Evolutionary conservation across 1,284 basidiomycete species (phyloP).

Genomic region (Mycena sp.): DNA sequence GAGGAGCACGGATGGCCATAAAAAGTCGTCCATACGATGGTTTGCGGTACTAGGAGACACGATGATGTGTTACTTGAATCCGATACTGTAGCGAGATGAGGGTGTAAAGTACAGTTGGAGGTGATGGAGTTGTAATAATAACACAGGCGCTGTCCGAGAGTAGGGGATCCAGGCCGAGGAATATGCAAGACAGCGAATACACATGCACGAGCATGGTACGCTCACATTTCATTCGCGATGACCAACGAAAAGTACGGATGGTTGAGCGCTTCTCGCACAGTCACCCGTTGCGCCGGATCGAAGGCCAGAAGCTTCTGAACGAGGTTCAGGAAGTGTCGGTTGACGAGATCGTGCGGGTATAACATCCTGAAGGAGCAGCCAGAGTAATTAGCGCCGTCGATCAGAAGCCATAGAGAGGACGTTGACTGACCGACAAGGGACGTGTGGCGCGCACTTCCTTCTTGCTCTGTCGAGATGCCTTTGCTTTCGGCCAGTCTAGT

Average conservation of each 20-base stretch:
- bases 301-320: constrained; percentile 90
- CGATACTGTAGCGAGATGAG: constrained; percentile 30
- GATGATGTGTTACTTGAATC: constrained; percentile 24
- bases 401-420: constrained; percentile 6
- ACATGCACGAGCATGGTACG: constrained; percentile 17
- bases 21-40: constrained; percentile 21
- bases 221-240: constrained; percentile 67
- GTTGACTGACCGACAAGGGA: constrained; percentile 69
- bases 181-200: constrained; percentile 27
- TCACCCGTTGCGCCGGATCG: constrained; percentile 89
- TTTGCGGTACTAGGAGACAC: constrained; percentile 25
- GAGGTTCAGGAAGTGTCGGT: constrained; percentile 87
- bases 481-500: constrained; percentile 92
- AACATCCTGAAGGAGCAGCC: constrained; percentile 69
- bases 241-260: constrained; percentile 85
- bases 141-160: constrained; percentile 27
- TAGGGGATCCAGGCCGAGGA: constrained; percentile 11
- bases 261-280: constrained; percentile 86
- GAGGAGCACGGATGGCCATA: constrained; percentile 1
- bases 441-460: constrained; percentile 94
- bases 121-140: constrained; percentile 24
- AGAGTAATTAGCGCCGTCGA: constrained; percentile 26
- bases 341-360: constrained; percentile 79
- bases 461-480: constrained; percentile 88
- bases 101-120: constrained; percentile 30